Evolutionary conservation across 345 rosid genomes (phyloP).

Genomic region (Eucalyptus tenuipes): DNA sequence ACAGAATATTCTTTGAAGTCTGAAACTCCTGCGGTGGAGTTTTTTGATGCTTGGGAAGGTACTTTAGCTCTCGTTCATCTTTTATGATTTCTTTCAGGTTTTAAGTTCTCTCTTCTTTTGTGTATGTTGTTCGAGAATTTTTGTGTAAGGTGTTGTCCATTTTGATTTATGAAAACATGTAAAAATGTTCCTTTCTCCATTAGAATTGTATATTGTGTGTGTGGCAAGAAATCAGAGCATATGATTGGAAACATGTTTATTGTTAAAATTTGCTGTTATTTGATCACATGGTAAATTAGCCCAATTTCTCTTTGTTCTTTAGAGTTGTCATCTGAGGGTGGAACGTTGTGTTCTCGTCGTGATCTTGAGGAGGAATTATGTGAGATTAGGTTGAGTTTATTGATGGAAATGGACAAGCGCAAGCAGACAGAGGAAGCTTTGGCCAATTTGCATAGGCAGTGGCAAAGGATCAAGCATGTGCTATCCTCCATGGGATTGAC

Average conservation of each 20-base stretch:
- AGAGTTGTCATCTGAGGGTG: conserved; percentile 61
- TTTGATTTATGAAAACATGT: neutral
- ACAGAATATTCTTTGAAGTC: conserved; percentile 14
- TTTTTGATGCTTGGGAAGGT: conserved; percentile 87
- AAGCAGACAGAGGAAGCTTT: conserved; percentile 59
- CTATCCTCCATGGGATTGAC: conserved; percentile 37
- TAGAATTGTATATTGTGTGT: neutral
- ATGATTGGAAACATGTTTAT: neutral
- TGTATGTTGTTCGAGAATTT: neutral
- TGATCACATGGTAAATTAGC: neutral
- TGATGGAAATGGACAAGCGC: conserved; percentile 58
- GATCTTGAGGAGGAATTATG: conserved; percentile 38
- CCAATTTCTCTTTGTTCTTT: neutral
- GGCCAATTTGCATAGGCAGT: conserved; percentile 27
- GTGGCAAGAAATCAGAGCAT: neutral
- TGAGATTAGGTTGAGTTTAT: conserved; percentile 37
- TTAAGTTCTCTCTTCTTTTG: neutral
- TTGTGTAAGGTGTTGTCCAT: neutral
- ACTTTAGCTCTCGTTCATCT: conserved; percentile 1
- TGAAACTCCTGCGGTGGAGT: conserved; percentile 31
- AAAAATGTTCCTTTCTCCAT: neutral
- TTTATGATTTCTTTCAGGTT: neutral
- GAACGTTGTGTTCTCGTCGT: conserved; percentile 16
- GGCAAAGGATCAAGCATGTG: conserved; percentile 59
- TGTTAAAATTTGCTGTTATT: neutral